Percentiles rank a stretch among this genome's conserved stretches.
These are phyloP conservation scores for Dothiorella sarmentorum DNA, from an alignment of 2,329 filamentous ascomycete genomes.

Conservation along the genomic window DNA sequence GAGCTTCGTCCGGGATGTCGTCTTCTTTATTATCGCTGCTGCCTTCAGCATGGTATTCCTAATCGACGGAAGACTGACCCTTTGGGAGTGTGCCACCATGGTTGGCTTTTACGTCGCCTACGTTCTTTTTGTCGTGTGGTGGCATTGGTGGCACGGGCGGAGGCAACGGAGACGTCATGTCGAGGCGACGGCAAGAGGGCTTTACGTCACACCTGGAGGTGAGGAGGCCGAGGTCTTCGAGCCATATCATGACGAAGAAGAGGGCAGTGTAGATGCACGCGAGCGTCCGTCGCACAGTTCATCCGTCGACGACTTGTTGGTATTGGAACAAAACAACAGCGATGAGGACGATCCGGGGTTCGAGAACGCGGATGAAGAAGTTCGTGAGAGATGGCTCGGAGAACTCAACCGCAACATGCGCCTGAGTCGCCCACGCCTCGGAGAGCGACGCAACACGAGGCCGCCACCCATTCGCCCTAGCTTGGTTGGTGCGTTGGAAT, in stretches of 20 bases:
- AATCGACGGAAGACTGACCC: conserved; percentile 73
- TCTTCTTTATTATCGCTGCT: conserved; percentile 86
- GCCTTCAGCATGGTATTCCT: conserved; percentile 84
- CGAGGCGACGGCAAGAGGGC: conserved; percentile 69
- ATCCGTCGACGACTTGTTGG: conserved; percentile 62
- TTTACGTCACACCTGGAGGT: conserved; percentile 62
- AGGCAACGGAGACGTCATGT: conserved; percentile 60
- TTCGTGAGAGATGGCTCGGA: conserved; percentile 62
- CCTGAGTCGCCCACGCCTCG: conserved; percentile 63
- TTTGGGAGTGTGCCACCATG: conserved; percentile 91
- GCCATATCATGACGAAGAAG: conserved; percentile 48
- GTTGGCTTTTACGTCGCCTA: conserved; percentile 89
- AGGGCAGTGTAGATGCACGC: conserved; percentile 40
- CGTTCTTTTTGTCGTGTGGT: conserved; percentile 79
- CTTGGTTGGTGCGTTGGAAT: conserved; percentile 88
- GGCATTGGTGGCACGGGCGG: conserved; percentile 81
- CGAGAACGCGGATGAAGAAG: conserved; percentile 63
- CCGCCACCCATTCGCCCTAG: conserved; percentile 82
- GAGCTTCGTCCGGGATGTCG: conserved; percentile 86
- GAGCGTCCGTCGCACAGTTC: conserved; percentile 24
- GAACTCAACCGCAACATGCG: conserved; percentile 95
- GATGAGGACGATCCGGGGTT: conserved; percentile 54
- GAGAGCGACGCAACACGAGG: conserved; percentile 66
- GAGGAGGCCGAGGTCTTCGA: conserved; percentile 58
- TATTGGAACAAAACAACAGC: conserved; percentile 57